Evolutionary conservation across 345 rosid species (phyloP).

Genomic region (Boechera stricta): DNA sequence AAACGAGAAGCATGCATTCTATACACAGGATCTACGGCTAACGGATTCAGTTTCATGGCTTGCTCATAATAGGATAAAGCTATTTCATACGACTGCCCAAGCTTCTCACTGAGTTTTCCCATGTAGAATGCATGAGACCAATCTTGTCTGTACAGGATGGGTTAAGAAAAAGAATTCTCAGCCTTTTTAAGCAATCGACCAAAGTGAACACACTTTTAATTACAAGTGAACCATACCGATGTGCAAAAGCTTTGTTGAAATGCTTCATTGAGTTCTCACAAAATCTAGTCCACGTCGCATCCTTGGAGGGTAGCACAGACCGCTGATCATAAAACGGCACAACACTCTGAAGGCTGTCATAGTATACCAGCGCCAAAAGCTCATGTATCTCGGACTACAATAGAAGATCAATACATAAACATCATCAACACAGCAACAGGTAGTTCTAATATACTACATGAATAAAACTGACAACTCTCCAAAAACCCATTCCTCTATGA

Average conservation of each 20-base stretch:
- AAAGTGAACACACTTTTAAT: conserved; percentile 27
- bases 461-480: conserved; percentile 17
- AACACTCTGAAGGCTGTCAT: conserved; percentile 98
- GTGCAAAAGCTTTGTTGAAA: conserved; percentile 83
- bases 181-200: conserved; percentile 18
- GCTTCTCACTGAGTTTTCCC: conserved; percentile 95
- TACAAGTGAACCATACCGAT: conserved; percentile 58
- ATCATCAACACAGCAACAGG: conserved; percentile 37
- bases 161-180: conserved; percentile 12
- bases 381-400: conserved; percentile 90
- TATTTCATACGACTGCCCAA: conserved; percentile 67
- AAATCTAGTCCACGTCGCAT: conserved; percentile 73
- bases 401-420: conserved; percentile 40
- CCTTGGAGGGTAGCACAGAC: conserved; percentile 73
- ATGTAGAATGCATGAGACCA: conserved; percentile 98
- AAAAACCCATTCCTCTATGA: conserved; percentile 30
- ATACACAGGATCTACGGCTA: conserved; percentile 90
- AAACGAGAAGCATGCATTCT: conserved; percentile 98
- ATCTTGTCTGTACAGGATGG: conserved; percentile 67
- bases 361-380: conserved; percentile 91
- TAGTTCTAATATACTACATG: not conserved
- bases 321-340: conserved; percentile 94
- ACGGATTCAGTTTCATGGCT: conserved; percentile 81
- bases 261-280: conserved; percentile 89
- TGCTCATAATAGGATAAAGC: conserved; percentile 74